phyloP scores from a whole-genome alignment of 2,329 filamentous ascomycete genomes.

The Ophiostoma pallidulum region DNA sequence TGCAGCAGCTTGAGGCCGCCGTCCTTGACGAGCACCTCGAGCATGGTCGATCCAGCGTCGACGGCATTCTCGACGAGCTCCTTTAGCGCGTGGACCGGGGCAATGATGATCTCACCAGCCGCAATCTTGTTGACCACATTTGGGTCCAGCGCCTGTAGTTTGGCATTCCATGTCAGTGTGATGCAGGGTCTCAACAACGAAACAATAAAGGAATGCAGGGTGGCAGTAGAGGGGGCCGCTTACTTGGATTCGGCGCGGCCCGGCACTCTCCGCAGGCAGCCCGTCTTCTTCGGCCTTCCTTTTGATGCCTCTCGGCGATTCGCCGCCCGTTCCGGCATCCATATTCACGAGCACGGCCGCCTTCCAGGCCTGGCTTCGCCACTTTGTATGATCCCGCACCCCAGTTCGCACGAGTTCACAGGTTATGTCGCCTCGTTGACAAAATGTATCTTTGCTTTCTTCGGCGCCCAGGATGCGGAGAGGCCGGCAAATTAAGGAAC shows the following conservation, averaged over 20 bases:
- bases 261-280: neutral
- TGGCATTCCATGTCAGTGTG: neutral
- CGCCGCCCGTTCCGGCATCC: neutral
- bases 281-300: slow-evolving; percentile 10
- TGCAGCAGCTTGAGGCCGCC: slow-evolving; percentile 91
- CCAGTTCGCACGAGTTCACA: neutral
- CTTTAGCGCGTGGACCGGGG: slow-evolving; percentile 90
- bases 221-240: slow-evolving; percentile 20
- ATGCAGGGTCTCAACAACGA: neutral
- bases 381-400: too few relatives aligned
- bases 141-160: slow-evolving; percentile 64
- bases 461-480: too few relatives aligned
- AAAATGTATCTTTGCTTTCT: too few relatives aligned
- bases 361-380: neutral
- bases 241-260: slow-evolving; percentile 38
- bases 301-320: slow-evolving; percentile 10
- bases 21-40: slow-evolving; percentile 90
- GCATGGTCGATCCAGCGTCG: slow-evolving; percentile 85
- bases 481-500: too few relatives aligned
- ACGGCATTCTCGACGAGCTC: slow-evolving; percentile 96
- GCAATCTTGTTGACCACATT: slow-evolving; percentile 98
- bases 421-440: neutral
- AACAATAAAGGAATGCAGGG: neutral
- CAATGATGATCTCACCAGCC: slow-evolving; percentile 95
- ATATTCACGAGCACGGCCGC: slow-evolving; percentile 9